Base-by-base conservation (phyloP, 257 asterid genomes). In the Leonotis leonurus region DNA sequence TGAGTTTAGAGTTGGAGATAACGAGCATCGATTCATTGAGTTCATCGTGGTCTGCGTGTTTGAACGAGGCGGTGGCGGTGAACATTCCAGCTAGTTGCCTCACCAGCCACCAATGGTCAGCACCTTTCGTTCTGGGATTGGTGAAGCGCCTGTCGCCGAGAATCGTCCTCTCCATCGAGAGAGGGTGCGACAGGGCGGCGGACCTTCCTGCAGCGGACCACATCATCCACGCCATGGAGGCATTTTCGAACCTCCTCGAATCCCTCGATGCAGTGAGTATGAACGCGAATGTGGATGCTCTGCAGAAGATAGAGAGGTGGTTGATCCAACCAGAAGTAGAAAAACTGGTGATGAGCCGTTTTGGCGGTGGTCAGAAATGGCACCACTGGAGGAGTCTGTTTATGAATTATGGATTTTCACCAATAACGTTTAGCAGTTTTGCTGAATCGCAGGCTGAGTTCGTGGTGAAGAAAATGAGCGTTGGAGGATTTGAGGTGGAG, bases 401-500 rank as follows among this genome's bases (percentile, higher is more conserved):
- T 52, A 27, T 86, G 78, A 81, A 95, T 0, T 72, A 84, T 0
- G 98, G 98, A 7, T 83, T 92, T 65, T 68, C 85, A 11, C 93
- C 97, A 0, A 55, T 83, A 29, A 46, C 70, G 17, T 81, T 92
- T 45, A 92, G 98, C 82, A 80, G 78, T 56, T 81, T 83, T 48
- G 66, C 97, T 0, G 98, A 89, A 64, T 80, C 97, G 2, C 92
- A 84, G 69, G 99, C 95, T 0, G 96, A 87, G 75, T 85, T 87
- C 30, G 73, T 92, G 6, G 74, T 86, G 39, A 85, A 86, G 75
- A 78, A 93, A 78, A 80, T 87, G 13, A 87, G 84, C 0, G 83
- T 86, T 32, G 74, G 81, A 26, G 99, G 99, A 26, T 92, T 92
- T 56, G 87, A 80, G 33, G 85, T 92, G 8, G 96, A 92, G 78